Evolutionary conservation across 1,284 basidiomycete species (phyloP).

Genomic region (Tylopilus sp.): DNA sequence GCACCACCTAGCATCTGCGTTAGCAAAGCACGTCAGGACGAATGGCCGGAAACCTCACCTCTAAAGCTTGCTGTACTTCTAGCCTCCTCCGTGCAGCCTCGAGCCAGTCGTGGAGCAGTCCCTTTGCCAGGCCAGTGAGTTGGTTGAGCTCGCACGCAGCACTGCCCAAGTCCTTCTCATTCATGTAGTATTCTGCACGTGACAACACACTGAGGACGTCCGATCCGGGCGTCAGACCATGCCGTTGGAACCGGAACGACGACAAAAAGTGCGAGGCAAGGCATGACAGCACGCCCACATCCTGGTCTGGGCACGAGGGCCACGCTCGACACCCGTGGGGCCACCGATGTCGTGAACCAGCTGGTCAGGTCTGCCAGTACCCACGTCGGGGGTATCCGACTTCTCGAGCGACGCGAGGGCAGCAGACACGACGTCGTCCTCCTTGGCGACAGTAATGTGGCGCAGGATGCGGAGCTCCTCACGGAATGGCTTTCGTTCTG

Average conservation of each 20-base stretch:
- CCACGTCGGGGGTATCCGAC: constrained; percentile 83
- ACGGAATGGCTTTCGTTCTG: no score
- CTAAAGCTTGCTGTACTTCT: constrained; percentile 94
- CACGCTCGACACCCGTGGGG: constrained; percentile 87
- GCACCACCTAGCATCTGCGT: constrained; percentile 70
- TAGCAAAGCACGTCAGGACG: not conserved
- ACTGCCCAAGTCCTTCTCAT: constrained; percentile 93
- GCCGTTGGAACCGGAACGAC: constrained; percentile 82
- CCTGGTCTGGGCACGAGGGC: constrained; percentile 91
- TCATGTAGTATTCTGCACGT: constrained; percentile 91
- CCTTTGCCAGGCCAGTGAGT: constrained; percentile 87
- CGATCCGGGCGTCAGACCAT: constrained; percentile 79
- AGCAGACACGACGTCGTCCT: constrained; percentile 74
- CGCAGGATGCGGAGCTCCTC: constrained; percentile 77
- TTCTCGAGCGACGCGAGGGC: constrained; percentile 81
- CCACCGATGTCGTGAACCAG: constrained; percentile 91
- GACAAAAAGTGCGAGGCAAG: constrained; percentile 86
- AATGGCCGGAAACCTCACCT: constrained; percentile 61
- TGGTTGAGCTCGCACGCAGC: constrained; percentile 95
- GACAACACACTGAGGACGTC: constrained; percentile 92
- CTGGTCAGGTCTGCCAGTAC: constrained; percentile 87
- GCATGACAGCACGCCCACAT: constrained; percentile 91
- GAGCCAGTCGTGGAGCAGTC: constrained; percentile 92
- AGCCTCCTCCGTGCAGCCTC: constrained; percentile 89
- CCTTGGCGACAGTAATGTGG: constrained; percentile 76